These are phyloP conservation scores for Haematococcus lacustris DNA, from an alignment of 139 green algal genomes.

Conservation along the genomic window DNA sequence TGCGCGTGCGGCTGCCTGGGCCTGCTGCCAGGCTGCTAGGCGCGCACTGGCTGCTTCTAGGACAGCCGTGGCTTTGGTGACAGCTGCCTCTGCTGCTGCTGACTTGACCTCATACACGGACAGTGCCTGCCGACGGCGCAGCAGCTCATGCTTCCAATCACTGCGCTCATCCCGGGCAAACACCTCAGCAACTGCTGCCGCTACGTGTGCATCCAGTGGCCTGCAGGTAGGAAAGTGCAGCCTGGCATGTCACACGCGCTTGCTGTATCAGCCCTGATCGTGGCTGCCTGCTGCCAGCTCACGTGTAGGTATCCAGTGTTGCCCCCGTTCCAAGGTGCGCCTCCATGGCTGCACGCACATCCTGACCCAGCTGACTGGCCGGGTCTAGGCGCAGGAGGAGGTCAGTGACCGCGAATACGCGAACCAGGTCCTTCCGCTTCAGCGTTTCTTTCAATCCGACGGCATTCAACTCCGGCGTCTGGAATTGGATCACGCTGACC, in stretches of 20 bases:
- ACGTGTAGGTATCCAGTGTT: no score
- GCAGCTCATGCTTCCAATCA: slow-evolving; percentile 43
- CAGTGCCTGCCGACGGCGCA: slow-evolving; percentile 14
- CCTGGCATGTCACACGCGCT: no score
- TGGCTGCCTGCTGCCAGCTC: no score
- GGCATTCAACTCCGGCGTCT: slow-evolving; percentile 7
- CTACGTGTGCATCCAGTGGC: no score
- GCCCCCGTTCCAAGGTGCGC: no score
- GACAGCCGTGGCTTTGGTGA: background rate
- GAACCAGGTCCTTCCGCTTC: slow-evolving; percentile 21
- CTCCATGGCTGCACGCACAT: slow-evolving; percentile 23
- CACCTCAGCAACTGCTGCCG: slow-evolving; percentile 20
- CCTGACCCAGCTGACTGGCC: slow-evolving; percentile 10
- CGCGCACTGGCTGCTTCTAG: slow-evolving; percentile 5
- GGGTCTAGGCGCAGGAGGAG: slow-evolving; percentile 22
- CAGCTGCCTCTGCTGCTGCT: background rate
- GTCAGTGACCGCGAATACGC: slow-evolving; percentile 21
- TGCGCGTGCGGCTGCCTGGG: background rate
- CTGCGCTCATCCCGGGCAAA: slow-evolving; percentile 28
- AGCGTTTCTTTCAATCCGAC: slow-evolving; percentile 24
- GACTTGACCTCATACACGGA: background rate
- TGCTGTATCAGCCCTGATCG: no score
- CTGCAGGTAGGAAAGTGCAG: no score
- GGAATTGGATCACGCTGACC: slow-evolving; percentile 21
- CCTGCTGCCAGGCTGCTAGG: no score